Base-by-base conservation (phyloP, 1,284 basidiomycete species). In the Athelia psychrophila region DNA sequence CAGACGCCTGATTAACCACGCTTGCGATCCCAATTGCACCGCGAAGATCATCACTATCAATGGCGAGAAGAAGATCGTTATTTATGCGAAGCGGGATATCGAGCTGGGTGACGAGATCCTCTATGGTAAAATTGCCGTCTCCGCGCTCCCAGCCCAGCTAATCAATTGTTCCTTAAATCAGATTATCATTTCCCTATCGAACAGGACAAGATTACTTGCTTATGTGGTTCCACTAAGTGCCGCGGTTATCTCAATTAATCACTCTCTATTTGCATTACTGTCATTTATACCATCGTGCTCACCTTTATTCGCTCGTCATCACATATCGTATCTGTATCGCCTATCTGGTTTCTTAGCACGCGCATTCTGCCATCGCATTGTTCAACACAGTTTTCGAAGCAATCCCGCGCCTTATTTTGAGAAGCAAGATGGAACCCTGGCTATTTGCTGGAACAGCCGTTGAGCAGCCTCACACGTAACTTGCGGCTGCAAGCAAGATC, bases 11-110 rank as follows among this genome's bases (percentile, higher is more conserved):
- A 97, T 97, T 70, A 98, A 98, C 69, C 96, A 99, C 67, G 98
- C 86, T 38, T 99, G 96, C 67, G 93, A 95, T 64, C 96, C 96
- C 6, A 98, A 97, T 62, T 98, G 95, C 65, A 97, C 89, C 16
- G 96, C 96, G 44, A 97, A 96, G 77, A 99, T 99, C 68, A 95
- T 99, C 65, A 98, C 94, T 52, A 95, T 99, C 72, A 96, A 90
- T 63, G 93, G 95, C 32, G 93, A 96, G 74, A 98, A 98, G 79
- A 94, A 98, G 79, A 99, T 99, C 64, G 97, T 98, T 64, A 96
- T 99, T 51, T 99, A 98, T 68, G 97, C 97, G 25, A 98, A 98
- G 71, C 84, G 88, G 60, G 88, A 91, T 58, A 94, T 99, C 62
- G 86, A 95, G 60, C 84, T 94, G 15, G 95, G 94, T 50, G 93